Evolutionary conservation across 495 filamentous ascomycete species (phyloP).

Genomic region (Trichodelitschia bisporula): DNA sequence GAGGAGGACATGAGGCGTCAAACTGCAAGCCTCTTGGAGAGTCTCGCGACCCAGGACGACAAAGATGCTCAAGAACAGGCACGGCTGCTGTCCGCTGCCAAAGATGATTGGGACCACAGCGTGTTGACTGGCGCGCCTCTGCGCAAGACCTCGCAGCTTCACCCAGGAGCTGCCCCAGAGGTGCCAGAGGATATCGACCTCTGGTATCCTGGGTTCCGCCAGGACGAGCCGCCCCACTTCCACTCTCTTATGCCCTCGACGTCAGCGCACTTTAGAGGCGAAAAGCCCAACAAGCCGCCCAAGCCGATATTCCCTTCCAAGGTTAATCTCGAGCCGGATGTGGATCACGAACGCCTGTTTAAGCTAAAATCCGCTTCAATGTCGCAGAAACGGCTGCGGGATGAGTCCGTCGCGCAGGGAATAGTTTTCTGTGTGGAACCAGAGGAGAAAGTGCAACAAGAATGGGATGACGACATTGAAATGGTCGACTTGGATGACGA

Average conservation of each 20-base stretch:
- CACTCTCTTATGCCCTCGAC: slow-evolving; percentile 45
- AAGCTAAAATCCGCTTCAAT: slow-evolving; percentile 28
- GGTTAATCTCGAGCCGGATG: slow-evolving; percentile 54
- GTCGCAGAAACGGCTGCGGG: slow-evolving; percentile 23
- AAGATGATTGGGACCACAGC: too few species aligned
- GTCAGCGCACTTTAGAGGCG: slow-evolving; percentile 41
- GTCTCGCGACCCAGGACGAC: too few species aligned
- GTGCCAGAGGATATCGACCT: slow-evolving; percentile 31
- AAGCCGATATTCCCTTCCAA: slow-evolving; percentile 69
- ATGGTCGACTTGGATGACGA: slow-evolving; percentile 24
- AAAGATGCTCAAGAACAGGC: too few species aligned
- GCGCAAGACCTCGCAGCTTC: slow-evolving; percentile 1
- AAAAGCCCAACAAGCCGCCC: slow-evolving; percentile 45
- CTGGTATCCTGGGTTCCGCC: slow-evolving; percentile 40
- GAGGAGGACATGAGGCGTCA: too few species aligned
- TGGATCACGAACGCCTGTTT: slow-evolving; percentile 63
- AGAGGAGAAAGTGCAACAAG: slow-evolving; percentile 22
- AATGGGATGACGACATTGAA: slow-evolving; percentile 26
- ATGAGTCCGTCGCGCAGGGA: too few species aligned
- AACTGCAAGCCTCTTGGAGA: too few species aligned
- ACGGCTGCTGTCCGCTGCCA: too few species aligned
- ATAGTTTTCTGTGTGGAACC: too few species aligned
- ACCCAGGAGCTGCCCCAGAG: slow-evolving; percentile 19
- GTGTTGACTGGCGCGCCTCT: slow-evolving; percentile 10
- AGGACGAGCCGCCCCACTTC: slow-evolving; percentile 43